These are phyloP conservation scores for Aeschynomene evenia DNA, from an alignment of 306 rosid species.

Conservation along the genomic window DNA sequence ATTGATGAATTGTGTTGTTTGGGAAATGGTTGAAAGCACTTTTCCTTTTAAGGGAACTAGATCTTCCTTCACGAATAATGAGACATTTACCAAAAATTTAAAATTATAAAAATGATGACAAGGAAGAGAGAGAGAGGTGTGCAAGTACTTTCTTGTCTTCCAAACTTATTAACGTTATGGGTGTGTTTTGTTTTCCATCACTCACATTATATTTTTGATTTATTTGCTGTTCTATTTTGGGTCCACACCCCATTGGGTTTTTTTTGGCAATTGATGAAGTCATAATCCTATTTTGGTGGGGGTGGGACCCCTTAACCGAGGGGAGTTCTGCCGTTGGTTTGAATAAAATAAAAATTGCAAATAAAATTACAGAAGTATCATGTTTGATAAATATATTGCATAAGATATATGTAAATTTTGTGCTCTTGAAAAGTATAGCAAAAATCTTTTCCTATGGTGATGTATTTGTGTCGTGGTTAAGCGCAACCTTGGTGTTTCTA, in stretches of 20 bases:
- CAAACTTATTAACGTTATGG: constrained; percentile 36
- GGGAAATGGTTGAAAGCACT: constrained; percentile 8
- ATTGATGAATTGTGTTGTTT: not conserved
- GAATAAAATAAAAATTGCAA: too few relatives aligned
- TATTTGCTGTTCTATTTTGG: not conserved
- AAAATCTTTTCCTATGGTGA: too few relatives aligned
- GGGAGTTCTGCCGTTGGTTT: too few relatives aligned
- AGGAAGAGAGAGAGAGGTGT: not conserved
- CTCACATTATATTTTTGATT: not conserved
- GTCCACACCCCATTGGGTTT: not conserved
- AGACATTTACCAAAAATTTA: not conserved
- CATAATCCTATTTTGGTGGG: constrained; percentile 31
- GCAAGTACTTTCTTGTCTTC: constrained; percentile 26
- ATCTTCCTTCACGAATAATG: not conserved
- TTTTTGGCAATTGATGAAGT: constrained; percentile 22
- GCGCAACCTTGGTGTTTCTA: not conserved
- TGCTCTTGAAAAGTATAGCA: too few relatives aligned
- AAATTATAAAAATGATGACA: constrained; percentile 30
- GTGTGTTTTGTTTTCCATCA: constrained; percentile 33
- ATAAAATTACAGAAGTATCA: too few relatives aligned
- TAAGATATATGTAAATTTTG: too few relatives aligned
- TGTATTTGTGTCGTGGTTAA: too few relatives aligned
- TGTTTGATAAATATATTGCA: too few relatives aligned
- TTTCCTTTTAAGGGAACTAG: constrained; percentile 59
- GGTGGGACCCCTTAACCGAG: constrained; percentile 19